A percentile compares a stretch with the other conserved stretches of the same genome.
Evolutionary conservation across 768 basidiomycete species (phyloP).

Genomic region (Piloderma croceum): DNA sequence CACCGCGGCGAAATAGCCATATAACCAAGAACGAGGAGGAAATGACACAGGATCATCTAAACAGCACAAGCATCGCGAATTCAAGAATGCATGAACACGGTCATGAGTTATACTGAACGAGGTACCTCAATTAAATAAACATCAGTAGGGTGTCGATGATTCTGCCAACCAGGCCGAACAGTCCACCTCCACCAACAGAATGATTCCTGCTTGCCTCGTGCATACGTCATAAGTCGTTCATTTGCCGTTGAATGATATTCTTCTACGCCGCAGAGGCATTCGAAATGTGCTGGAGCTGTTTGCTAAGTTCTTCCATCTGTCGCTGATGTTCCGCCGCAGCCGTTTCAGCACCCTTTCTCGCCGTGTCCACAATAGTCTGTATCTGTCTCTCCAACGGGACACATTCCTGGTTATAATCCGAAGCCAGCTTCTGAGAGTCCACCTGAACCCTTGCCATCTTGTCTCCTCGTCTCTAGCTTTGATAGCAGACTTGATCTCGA

Average conservation of each 20-base stretch:
- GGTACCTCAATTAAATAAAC: no score
- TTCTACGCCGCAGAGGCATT: slow-evolving; percentile 11
- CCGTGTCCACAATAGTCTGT: background rate
- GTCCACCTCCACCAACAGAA: slow-evolving; percentile 16
- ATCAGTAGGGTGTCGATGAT: no score
- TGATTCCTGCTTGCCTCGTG: slow-evolving; percentile 10
- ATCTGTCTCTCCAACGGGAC: background rate
- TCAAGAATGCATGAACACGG: no score
- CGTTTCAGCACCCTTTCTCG: background rate
- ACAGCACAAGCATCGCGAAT: no score
- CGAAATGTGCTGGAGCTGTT: slow-evolving; percentile 8
- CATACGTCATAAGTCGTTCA: slow-evolving; percentile 11
- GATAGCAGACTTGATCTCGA: slow-evolving; percentile 23
- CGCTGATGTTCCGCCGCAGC: slow-evolving; percentile 8
- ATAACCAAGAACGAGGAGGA: no score
- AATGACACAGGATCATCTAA: no score
- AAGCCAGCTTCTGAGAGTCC: background rate
- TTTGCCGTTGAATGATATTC: slow-evolving; percentile 7
- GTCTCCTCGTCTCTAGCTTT: background rate
- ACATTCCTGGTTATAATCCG: slow-evolving; percentile 17
- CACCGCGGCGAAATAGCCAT: no score
- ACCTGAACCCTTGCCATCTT: background rate
- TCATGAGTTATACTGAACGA: no score
- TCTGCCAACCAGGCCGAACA: slow-evolving; percentile 12
- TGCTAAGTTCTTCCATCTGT: slow-evolving; percentile 16